phyloP scores from a whole-genome alignment of 2,329 filamentous ascomycete species.

The Ophiocordyceps camponoti-leonardi region DNA sequence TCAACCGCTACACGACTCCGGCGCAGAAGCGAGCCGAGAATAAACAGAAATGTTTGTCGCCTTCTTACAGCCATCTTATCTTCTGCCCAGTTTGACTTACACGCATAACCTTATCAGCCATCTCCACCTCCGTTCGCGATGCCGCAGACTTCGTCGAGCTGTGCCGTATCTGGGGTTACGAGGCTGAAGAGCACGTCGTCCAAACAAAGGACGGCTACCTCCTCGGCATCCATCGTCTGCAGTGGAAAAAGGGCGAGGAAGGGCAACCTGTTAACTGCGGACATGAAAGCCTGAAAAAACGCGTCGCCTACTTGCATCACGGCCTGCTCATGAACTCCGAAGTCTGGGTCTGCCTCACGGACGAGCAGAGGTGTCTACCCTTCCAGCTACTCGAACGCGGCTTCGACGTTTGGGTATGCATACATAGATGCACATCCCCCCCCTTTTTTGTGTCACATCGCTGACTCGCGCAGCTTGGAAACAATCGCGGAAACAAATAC shows the following conservation, averaged over 20 bases:
- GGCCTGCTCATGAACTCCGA: conserved; percentile 97
- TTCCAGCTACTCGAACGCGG: conserved; percentile 80
- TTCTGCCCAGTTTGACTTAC: not conserved
- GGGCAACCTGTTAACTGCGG: conserved; percentile 61
- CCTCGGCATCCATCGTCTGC: conserved; percentile 73
- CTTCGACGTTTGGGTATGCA: conserved; percentile 77
- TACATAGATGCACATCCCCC: conserved; percentile 7
- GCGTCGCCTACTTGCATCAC: conserved; percentile 86
- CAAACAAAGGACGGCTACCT: conserved; percentile 91
- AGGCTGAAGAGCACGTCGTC: conserved; percentile 88
- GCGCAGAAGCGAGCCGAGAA: conserved; percentile 50
- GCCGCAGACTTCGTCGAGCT: conserved; percentile 87
- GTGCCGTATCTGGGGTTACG: conserved; percentile 82
- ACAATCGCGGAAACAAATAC: conserved; percentile 98
- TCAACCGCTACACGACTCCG: conserved; percentile 60
- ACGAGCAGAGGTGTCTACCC: conserved; percentile 69
- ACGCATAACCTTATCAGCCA: conserved; percentile 21
- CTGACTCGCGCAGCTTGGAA: conserved; percentile 52
- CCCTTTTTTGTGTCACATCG: not conserved
- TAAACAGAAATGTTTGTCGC: conserved; percentile 40
- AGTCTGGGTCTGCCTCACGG: conserved; percentile 89
- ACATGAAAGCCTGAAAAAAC: conserved; percentile 52
- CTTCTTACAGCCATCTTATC: not conserved
- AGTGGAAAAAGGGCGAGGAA: conserved; percentile 69
- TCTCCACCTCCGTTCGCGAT: conserved; percentile 64